These are phyloP conservation scores for Galerina sulciceps DNA, from an alignment of 768 basidiomycete species.

Conservation along the genomic window DNA sequence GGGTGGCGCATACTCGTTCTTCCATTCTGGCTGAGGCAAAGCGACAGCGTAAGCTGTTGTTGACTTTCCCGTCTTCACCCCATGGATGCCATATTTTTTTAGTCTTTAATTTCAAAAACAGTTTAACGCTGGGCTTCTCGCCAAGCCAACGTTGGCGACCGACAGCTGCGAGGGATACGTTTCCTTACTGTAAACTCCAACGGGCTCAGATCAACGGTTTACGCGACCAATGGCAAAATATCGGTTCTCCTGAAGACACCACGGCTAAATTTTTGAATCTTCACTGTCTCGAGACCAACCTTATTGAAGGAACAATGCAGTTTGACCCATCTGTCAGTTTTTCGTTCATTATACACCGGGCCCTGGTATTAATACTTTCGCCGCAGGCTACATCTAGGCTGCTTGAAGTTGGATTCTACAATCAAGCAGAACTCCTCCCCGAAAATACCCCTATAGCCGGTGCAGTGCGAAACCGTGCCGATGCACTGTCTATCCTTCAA, in stretches of 20 bases:
- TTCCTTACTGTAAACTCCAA: constrained; percentile 16
- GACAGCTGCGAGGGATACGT: not conserved
- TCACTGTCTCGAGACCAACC: constrained; percentile 20
- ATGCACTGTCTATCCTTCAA: constrained; percentile 18
- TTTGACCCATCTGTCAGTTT: constrained; percentile 12
- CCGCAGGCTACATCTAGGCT: constrained; percentile 10
- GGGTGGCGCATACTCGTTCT: no score
- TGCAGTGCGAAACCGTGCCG: constrained; percentile 10
- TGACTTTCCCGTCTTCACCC: no score
- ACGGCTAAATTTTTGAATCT: constrained; percentile 11
- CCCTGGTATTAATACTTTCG: not conserved
- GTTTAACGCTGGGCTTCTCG: no score
- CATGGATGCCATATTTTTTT: no score
- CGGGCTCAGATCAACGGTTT: constrained; percentile 2
- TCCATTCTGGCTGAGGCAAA: no score
- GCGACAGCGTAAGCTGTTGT: no score
- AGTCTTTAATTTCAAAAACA: no score
- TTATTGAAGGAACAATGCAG: constrained; percentile 16
- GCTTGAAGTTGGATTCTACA: constrained; percentile 12
- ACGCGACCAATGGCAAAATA: constrained; percentile 7
- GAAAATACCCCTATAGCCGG: constrained; percentile 5
- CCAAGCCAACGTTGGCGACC: no score
- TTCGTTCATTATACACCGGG: not conserved
- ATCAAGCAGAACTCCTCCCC: constrained; percentile 2
- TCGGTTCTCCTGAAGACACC: not conserved